phyloP scores from a whole-genome alignment of 805 yeast genomes.

The Starmerella apis region DNA sequence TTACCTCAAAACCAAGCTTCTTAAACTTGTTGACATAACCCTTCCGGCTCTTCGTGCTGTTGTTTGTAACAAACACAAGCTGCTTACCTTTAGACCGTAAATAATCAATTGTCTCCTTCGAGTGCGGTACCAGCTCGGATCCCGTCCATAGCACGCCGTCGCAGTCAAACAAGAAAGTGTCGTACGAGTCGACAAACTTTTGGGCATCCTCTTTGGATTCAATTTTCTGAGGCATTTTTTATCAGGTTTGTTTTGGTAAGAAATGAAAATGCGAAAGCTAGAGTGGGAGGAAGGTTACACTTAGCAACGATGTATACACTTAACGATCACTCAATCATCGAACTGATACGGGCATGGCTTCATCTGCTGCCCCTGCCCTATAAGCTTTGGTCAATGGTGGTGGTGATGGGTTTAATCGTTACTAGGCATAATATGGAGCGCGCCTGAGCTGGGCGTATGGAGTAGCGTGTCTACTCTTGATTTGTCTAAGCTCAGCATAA shows the following conservation, averaged over 20 bases:
- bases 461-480: neutral
- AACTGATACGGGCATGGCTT: neutral
- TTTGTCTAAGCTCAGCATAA: neutral
- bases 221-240: slow-evolving; percentile 16
- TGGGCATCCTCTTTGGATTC: slow-evolving; percentile 28
- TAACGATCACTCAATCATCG: neutral
- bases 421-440: no score
- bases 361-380: neutral
- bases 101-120: slow-evolving; percentile 60
- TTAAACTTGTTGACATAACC: slow-evolving; percentile 68
- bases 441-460: neutral
- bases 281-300: no score
- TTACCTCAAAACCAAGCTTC: slow-evolving; percentile 42
- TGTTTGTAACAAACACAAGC: slow-evolving; percentile 85
- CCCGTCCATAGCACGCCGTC: slow-evolving; percentile 98
- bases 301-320: no score
- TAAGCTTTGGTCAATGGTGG: neutral
- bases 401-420: neutral
- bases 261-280: no score
- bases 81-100: slow-evolving; percentile 50
- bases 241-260: neutral
- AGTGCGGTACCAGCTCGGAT: slow-evolving; percentile 62
- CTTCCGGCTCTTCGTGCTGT: slow-evolving; percentile 79
- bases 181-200: slow-evolving; percentile 52
- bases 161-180: slow-evolving; percentile 87